Evolutionary conservation across 306 rosid species (phyloP).

Genomic region (Heteromeles arbutifolia): DNA sequence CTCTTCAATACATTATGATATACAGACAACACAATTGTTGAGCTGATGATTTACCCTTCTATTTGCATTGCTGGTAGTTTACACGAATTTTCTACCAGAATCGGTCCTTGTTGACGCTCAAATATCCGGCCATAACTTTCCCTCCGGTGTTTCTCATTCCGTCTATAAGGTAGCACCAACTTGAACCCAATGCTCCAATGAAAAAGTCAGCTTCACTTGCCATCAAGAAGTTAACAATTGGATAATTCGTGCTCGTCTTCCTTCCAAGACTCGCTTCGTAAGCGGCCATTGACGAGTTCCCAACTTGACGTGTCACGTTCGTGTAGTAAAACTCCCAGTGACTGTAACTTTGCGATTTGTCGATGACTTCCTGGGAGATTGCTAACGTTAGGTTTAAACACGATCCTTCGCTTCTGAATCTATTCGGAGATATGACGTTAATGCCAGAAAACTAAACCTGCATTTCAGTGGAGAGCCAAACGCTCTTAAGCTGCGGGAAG

Average conservation of each 20-base stretch:
- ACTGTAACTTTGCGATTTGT: slow-evolving; percentile 43
- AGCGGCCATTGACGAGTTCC: slow-evolving; percentile 56
- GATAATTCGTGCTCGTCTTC: slow-evolving; percentile 75
- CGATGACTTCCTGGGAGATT: slow-evolving; percentile 52
- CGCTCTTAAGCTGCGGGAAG: slow-evolving; percentile 60
- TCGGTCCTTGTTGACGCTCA: slow-evolving; percentile 88
- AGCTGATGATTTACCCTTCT: slow-evolving; percentile 9
- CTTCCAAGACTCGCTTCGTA: slow-evolving; percentile 76
- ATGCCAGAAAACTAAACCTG: slow-evolving; percentile 36
- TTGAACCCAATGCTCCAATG: slow-evolving; percentile 86
- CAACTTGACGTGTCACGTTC: slow-evolving; percentile 52
- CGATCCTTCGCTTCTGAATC: neutral
- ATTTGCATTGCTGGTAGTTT: neutral
- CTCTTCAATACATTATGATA: neutral
- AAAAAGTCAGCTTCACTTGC: slow-evolving; percentile 81
- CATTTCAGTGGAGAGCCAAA: slow-evolving; percentile 87
- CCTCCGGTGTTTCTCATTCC: slow-evolving; percentile 99
- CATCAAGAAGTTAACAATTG: slow-evolving; percentile 90
- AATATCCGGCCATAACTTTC: slow-evolving; percentile 86
- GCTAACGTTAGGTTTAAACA: neutral
- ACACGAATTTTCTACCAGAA: slow-evolving; percentile 54
- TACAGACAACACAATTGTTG: neutral
- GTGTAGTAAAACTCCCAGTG: slow-evolving; percentile 68
- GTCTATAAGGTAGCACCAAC: slow-evolving; percentile 88
- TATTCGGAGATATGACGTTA: neutral